Percentiles rank a stretch among this genome's conserved stretches.
Conservation (phyloP, 148 eudicot genomes). For the Silene latifolia region DNA sequence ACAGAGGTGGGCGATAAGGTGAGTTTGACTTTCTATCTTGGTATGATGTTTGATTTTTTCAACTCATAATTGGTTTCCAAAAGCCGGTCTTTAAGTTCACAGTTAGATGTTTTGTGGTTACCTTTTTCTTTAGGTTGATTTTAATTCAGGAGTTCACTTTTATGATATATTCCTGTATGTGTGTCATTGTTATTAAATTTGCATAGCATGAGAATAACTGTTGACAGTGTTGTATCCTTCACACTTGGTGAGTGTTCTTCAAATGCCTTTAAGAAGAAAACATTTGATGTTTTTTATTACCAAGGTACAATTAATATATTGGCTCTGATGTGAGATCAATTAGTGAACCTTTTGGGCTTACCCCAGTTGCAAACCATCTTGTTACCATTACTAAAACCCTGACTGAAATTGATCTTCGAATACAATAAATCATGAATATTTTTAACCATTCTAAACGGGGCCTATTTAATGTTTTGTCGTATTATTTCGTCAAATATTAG, state of each 20-base stretch:
- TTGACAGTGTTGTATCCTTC: background rate
- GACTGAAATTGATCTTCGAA: background rate
- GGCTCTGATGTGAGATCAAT: background rate
- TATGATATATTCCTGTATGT: background rate
- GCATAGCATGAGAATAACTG: background rate
- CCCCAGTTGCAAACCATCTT: background rate
- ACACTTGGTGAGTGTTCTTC: background rate
- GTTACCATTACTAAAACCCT: background rate
- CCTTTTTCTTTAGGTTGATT: background rate
- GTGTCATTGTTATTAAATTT: background rate
- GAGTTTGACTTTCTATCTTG: conserved; percentile 29
- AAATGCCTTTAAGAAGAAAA: too few relatives aligned
- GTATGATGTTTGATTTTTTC: background rate
- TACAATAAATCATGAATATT: too few relatives aligned
- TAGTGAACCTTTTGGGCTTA: conserved; percentile 1
- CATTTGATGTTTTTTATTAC: background rate
- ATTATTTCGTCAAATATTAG: too few relatives aligned
- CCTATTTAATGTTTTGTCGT: too few relatives aligned
- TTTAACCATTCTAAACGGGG: too few relatives aligned
- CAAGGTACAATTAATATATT: background rate
- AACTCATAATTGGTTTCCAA: background rate
- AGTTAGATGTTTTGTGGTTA: background rate
- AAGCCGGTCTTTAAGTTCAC: background rate
- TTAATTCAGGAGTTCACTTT: conserved; percentile 2
- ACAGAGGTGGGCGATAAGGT: conserved; percentile 98